A percentile compares a stretch with the other conserved stretches of the same genome.
These are phyloP conservation scores for Vanderwaltozyma tropicalis DNA, from an alignment of 805 yeast genomes.

Conservation along the genomic window DNA sequence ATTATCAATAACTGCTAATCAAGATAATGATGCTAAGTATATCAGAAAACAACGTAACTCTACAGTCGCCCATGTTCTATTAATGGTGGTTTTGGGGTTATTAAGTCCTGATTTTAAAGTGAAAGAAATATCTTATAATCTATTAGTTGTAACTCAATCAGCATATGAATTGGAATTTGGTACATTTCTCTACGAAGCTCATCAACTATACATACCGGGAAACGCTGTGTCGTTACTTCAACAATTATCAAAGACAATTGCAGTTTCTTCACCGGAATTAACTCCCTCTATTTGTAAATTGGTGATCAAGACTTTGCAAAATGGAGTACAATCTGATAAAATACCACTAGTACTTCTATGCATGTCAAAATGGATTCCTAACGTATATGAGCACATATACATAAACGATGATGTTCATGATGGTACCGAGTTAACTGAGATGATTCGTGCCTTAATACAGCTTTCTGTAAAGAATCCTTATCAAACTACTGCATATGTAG, in stretches of 20 bases:
- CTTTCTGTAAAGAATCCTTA: constrained; percentile 40
- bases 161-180: constrained; percentile 52
- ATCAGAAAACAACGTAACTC: constrained; percentile 10
- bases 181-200: constrained; percentile 40
- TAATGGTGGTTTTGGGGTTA: constrained; percentile 56
- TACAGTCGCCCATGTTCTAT: constrained; percentile 24
- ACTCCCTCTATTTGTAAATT: constrained; percentile 42
- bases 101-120: constrained; percentile 47
- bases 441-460: constrained; percentile 50
- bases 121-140: constrained; percentile 48
- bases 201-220: constrained; percentile 54
- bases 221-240: constrained; percentile 54
- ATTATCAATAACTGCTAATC: constrained; percentile 2
- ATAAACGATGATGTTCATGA: constrained; percentile 35
- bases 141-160: constrained; percentile 47
- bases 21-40: neutral
- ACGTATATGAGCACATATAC: constrained; percentile 47
- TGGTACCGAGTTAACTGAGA: constrained; percentile 48
- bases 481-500: constrained; percentile 41
- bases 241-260: constrained; percentile 41
- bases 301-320: constrained; percentile 16
- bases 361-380: constrained; percentile 61
- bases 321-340: constrained; percentile 7
- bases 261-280: constrained; percentile 43
- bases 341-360: constrained; percentile 12